Evolutionary conservation across 306 rosid genomes (phyloP), one percentile per base, ranked within the genome.

Genomic region (Rosa chinensis): DNA sequence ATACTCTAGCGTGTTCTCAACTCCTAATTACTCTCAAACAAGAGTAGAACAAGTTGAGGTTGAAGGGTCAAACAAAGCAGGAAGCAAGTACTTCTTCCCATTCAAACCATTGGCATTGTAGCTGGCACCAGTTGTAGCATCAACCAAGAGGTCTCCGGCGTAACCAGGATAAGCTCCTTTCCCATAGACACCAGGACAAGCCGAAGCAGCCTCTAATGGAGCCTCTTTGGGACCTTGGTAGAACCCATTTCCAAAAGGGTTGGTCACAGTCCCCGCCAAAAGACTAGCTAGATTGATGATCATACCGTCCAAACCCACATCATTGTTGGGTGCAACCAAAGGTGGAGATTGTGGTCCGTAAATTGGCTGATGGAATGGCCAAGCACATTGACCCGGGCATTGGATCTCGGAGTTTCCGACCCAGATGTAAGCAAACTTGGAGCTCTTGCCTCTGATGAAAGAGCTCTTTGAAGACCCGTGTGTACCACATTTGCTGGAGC

Each of bases 331-430:
- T 0, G 92, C 90, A 25, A 84, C 85, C 66, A 91, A 56, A 0
- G 97, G 89, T 12, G 87, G 23, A 72, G 16, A 76, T 70, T 89
- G 92, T 1, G 97, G 97, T 2, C 97, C 97, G 25, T 88, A 92
- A 35, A 89, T 87, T 39, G 97, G 97, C 81, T 92, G 94, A 80
- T 92, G 97, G 82, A 89, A 91, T 0, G 97, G 97, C 97, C 93
- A 89, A 1, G 97, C 90, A 79, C 97, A 91, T 18, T 89, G 97
- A 3, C 97, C 97, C 0, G 97, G 88, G 74, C 94, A 92, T 67
- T 92, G 92, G 0, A 83, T 83, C 52, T 86, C 92, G 0, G 94
- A 89, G 86, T 92, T 92, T 0, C 94, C 94, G 0, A 92, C 92
- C 97, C 94, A 92, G 1, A 91, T 82, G 79, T 86, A 91, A 0